These are phyloP conservation scores for Arthrobotrys entomopaga DNA, from an alignment of 2,329 filamentous ascomycete genomes.

Conservation along the genomic window DNA sequence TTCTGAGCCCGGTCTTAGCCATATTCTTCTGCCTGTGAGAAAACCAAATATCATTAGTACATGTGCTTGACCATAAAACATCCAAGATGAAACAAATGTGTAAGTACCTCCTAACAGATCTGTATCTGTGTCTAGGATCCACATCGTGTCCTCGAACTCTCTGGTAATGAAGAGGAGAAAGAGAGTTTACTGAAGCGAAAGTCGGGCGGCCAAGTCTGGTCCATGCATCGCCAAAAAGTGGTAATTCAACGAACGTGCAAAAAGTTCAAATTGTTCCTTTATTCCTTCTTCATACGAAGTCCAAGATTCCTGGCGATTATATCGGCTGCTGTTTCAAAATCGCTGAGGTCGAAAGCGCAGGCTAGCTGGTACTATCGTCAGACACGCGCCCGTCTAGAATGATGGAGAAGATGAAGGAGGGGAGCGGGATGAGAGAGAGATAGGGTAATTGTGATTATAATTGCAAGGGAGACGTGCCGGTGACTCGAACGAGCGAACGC, in stretches of 20 bases:
- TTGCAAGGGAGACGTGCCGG: constrained; percentile 19
- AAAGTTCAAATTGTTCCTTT: neutral
- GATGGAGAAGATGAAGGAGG: constrained; percentile 4
- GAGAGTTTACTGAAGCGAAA: neutral
- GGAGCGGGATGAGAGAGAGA: neutral
- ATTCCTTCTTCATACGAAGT: neutral
- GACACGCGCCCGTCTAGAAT: constrained; percentile 20
- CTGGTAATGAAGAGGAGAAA: neutral
- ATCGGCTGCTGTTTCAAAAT: neutral
- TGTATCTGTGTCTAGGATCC: constrained; percentile 51
- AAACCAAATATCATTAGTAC: neutral
- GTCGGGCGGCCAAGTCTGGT: neutral
- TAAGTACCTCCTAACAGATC: constrained; percentile 37
- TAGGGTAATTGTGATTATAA: neutral
- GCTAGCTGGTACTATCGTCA: neutral
- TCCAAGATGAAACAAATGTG: neutral
- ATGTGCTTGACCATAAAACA: neutral
- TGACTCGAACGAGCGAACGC: constrained; percentile 43
- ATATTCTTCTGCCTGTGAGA: constrained; percentile 73
- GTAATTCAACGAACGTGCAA: neutral
- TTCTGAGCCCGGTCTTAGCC: constrained; percentile 84
- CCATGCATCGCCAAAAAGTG: constrained; percentile 10
- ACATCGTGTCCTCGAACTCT: constrained; percentile 13
- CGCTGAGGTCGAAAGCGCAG: constrained; percentile 12
- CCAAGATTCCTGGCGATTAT: constrained; percentile 6